A percentile compares a stretch with the other conserved stretches of the same genome.
Evolutionary conservation across 805 yeast genomes (phyloP).

Genomic region (Maudiozyma pseudohumilis): DNA sequence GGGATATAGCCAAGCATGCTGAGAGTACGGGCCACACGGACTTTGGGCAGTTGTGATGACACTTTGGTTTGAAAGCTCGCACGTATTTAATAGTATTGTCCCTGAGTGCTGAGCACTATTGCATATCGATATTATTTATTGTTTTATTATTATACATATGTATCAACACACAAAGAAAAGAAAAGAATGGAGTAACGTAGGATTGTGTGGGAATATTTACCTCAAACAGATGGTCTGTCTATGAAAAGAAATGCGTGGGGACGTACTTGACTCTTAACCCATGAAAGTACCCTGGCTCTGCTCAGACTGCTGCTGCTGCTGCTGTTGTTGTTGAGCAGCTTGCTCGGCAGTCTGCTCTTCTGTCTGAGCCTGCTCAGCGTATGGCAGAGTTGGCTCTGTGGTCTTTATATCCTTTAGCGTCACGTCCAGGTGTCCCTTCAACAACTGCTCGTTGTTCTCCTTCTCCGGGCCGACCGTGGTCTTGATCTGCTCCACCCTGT

Average conservation of each 20-base stretch:
- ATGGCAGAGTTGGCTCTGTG: constrained; percentile 29
- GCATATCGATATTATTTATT: not conserved
- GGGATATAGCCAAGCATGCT: constrained; percentile 57
- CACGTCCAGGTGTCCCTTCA: constrained; percentile 22
- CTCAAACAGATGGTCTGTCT: not conserved
- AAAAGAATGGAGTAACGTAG: not conserved
- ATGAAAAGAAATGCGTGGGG: not conserved
- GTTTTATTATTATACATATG: constrained; percentile 1
- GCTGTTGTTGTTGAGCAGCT: not conserved
- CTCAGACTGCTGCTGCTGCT: not conserved
- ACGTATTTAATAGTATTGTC: not conserved
- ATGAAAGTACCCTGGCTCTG: constrained; percentile 3
- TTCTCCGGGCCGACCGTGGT: constrained; percentile 40
- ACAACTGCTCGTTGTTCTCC: constrained; percentile 33
- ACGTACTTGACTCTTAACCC: constrained; percentile 2
- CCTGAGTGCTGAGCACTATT: not conserved
- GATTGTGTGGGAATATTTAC: not conserved
- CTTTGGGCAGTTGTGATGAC: constrained; percentile 43
- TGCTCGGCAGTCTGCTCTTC: not conserved
- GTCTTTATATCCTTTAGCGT: constrained; percentile 21
- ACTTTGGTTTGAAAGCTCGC: not conserved
- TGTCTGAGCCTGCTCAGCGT: constrained; percentile 1
- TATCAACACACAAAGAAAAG: not conserved
- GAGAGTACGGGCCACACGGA: constrained; percentile 46
- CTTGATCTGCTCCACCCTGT: constrained; percentile 52